phyloP scores from a whole-genome alignment of 441 rosid genomes.

The Croton laevigatus region DNA sequence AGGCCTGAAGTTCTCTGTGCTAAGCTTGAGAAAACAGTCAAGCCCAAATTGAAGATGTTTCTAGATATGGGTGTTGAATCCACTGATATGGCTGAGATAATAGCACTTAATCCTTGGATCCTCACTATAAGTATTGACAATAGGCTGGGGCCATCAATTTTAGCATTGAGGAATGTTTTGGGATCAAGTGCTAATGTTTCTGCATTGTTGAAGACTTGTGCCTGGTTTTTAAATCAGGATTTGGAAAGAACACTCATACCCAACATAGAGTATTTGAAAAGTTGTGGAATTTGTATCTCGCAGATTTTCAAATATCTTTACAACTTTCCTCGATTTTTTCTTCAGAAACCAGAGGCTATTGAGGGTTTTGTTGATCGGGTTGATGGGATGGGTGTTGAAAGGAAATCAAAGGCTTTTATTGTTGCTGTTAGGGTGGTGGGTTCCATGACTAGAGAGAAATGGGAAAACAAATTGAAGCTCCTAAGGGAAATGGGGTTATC shows the following conservation, averaged over 20 bases:
- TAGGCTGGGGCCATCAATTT: conserved; percentile 22
- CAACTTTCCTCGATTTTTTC: conserved; percentile 26
- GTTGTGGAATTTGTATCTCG: conserved; percentile 27
- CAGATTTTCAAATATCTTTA: conserved; percentile 26
- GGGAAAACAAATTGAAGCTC: conserved; percentile 35
- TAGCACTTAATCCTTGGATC: conserved; percentile 34
- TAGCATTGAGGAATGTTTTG: conserved; percentile 25
- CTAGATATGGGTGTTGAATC: conserved; percentile 28
- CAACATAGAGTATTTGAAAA: conserved; percentile 26
- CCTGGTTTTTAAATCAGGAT: conserved; percentile 30
- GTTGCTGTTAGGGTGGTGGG: conserved; percentile 29
- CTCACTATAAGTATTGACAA: conserved; percentile 26
- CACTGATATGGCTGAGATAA: conserved; percentile 21
- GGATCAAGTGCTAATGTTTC: conserved; percentile 23
- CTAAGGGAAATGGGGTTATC: conserved; percentile 34
- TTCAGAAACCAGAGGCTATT: conserved; percentile 26
- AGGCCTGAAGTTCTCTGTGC: conserved; percentile 24
- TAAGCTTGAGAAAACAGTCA: conserved; percentile 26
- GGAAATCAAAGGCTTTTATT: conserved; percentile 31
- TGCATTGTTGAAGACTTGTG: conserved; percentile 20
- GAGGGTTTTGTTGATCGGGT: conserved; percentile 26
- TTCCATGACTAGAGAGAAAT: conserved; percentile 33
- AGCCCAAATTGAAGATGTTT: conserved; percentile 36
- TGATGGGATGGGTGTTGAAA: conserved; percentile 37
- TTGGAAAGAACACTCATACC: conserved; percentile 34